Conservation (phyloP, 495 filamentous ascomycete genomes). For the Lepraria neglecta region DNA sequence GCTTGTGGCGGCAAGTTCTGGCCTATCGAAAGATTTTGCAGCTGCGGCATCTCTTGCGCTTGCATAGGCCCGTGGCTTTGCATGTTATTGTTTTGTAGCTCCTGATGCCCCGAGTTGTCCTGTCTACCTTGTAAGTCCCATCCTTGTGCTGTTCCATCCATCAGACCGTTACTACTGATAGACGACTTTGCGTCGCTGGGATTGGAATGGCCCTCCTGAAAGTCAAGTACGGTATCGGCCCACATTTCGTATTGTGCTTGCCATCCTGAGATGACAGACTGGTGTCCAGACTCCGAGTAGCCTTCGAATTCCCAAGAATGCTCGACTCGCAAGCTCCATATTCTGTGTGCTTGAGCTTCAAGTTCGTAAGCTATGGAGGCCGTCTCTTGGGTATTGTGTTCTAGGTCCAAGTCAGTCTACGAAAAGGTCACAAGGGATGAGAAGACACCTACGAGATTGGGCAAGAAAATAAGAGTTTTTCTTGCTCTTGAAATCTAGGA, state of each 20-base stretch:
- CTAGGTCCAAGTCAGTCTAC: not conserved
- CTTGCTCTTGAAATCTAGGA: conserved; percentile 4
- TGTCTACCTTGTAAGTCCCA: conserved; percentile 5
- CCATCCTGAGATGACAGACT: conserved; percentile 6
- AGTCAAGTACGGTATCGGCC: conserved; percentile 14
- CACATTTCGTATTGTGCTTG: conserved; percentile 13
- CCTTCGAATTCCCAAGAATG: conserved; percentile 14
- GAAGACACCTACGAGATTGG: not conserved
- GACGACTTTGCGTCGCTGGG: not conserved
- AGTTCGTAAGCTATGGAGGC: conserved; percentile 13
- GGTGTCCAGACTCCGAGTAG: conserved; percentile 7
- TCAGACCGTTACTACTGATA: not conserved
- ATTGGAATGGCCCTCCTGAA: conserved; percentile 10
- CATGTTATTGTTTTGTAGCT: not conserved
- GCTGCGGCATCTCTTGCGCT: conserved; percentile 1
- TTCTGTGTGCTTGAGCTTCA: conserved; percentile 9
- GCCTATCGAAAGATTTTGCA: conserved; percentile 3
- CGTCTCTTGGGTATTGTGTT: conserved; percentile 3
- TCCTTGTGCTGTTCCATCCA: not conserved
- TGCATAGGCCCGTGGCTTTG: not conserved
- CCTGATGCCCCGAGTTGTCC: not conserved
- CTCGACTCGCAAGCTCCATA: conserved; percentile 11
- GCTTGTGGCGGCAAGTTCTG: not conserved
- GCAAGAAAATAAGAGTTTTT: conserved; percentile 1
- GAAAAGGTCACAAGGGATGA: too few species aligned